phyloP scores from a whole-genome alignment of 73 alveolate genomes.

The Paramecium primaurelia region DNA sequence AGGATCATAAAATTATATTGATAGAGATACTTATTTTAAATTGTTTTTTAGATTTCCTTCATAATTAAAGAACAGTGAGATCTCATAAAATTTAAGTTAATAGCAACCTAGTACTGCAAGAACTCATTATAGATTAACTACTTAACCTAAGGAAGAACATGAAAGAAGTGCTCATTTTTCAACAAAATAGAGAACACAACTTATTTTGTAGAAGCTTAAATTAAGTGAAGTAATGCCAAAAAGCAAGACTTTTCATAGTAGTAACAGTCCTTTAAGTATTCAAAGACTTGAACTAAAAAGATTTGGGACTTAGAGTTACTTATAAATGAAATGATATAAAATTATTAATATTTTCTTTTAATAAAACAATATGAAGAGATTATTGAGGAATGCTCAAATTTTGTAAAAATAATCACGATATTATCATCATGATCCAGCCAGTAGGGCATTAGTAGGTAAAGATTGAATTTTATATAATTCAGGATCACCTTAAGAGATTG shows the following conservation, averaged over 20 bases:
- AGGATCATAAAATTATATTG: not conserved
- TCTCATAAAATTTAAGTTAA: not conserved
- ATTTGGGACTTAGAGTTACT: slow-evolving; percentile 2
- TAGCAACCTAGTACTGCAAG: not conserved
- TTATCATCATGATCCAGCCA: slow-evolving; percentile 30
- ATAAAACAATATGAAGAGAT: not conserved
- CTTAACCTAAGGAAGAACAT: not conserved
- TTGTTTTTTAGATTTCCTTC: slow-evolving; percentile 34
- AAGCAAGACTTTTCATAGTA: not conserved
- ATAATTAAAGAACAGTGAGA: not conserved
- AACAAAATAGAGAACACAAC: not conserved
- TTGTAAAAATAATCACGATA: not conserved
- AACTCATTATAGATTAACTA: not conserved
- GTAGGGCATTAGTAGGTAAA: slow-evolving; percentile 1
- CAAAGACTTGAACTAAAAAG: not conserved
- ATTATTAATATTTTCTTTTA: not conserved
- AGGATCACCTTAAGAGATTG: not conserved
- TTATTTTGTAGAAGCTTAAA: not conserved
- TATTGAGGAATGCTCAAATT: not conserved
- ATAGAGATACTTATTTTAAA: not conserved
- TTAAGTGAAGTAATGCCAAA: not conserved
- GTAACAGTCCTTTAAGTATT: not conserved
- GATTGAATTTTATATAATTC: not conserved
- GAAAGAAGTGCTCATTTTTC: not conserved
- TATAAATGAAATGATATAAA: not conserved